Evolutionary conservation across 148 eudicot species (phyloP).

Genomic region (Persicaria tinctoria): DNA sequence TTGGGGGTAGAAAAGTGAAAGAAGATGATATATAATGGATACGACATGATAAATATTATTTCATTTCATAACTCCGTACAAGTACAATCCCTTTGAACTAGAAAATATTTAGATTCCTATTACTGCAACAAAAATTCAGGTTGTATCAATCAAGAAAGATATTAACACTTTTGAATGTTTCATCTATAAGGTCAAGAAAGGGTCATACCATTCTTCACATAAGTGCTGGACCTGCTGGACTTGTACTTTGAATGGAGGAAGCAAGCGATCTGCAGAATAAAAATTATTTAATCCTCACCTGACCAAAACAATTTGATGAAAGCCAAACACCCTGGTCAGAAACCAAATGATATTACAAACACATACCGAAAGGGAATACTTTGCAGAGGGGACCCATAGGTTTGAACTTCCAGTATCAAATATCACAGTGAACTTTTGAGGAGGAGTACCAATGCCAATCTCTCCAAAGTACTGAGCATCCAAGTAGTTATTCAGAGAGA

Average conservation of each 20-base stretch:
- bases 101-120: too few relatives aligned
- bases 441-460: constrained; percentile 87
- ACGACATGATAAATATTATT: too few relatives aligned
- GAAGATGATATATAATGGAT: too few relatives aligned
- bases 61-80: too few relatives aligned
- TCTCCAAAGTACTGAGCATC: constrained; percentile 88
- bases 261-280: constrained; percentile 55
- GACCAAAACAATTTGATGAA: neutral
- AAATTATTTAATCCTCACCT: neutral
- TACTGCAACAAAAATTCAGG: too few relatives aligned
- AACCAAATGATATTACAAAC: neutral
- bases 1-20: too few relatives aligned
- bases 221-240: constrained; percentile 63
- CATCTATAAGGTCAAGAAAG: neutral
- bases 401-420: constrained; percentile 95
- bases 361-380: constrained; percentile 81
- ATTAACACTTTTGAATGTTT: too few relatives aligned
- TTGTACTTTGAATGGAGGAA: constrained; percentile 75
- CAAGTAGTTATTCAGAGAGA: constrained; percentile 68
- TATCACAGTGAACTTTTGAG: constrained; percentile 83
- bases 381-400: constrained; percentile 87
- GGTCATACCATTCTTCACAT: constrained; percentile 56
- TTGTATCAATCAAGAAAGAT: too few relatives aligned
- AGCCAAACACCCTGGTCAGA: too few relatives aligned
- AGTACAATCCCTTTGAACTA: too few relatives aligned